Evolutionary conservation across 148 eudicot species (phyloP), one percentile per base, ranked within the genome.

Genomic region (Silene latifolia): DNA sequence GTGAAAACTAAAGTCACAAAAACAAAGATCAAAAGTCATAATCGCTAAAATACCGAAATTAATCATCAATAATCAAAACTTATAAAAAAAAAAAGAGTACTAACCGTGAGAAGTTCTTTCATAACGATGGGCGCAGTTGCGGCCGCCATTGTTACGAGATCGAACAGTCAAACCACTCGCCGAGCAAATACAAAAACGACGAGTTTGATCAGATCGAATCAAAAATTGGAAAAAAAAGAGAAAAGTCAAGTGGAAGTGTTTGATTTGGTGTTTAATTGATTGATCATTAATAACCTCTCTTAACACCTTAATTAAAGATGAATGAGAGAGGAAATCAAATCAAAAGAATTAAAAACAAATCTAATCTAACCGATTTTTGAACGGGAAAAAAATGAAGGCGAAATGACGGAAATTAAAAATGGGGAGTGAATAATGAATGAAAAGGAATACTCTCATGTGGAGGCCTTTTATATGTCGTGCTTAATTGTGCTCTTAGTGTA

Each of bases 71-170:
- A 76, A 27, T 69, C 73, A 18, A 18, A 35, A 69, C 2, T 20
- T 1, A 24, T 15, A 47, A 54, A 57, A 42, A 14, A 47, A 54
- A 57, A 42, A 14, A 1, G 67, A 76, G 46, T 51, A 69, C 76
- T 65, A 82, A 96, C 99, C 98, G 99, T 95, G 19, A 95, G 86
- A 69, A 89, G 83, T 83, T 95, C 99, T 48, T 85, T 88, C 99
- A 95, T 95, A 75, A 88, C 84, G 87, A 95, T 92, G 81, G 99
- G 99, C 54, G 99, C 98, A 78, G 88, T 95, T 10, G 99, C 97
- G 71, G 99, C 94, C 84, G 99, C 98, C 99, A 95, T 95, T 83
- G 84, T 87, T 79, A 72, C 80, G 79, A 80, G 81, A 79, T 83
- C 85, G 66, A 77, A 83, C 18, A 71, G 7, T 20, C 76, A 35